Percentiles rank a stretch among this genome's conserved stretches.
Conservation (phyloP, 768 basidiomycete species). For the Nidula microcarpa region DNA sequence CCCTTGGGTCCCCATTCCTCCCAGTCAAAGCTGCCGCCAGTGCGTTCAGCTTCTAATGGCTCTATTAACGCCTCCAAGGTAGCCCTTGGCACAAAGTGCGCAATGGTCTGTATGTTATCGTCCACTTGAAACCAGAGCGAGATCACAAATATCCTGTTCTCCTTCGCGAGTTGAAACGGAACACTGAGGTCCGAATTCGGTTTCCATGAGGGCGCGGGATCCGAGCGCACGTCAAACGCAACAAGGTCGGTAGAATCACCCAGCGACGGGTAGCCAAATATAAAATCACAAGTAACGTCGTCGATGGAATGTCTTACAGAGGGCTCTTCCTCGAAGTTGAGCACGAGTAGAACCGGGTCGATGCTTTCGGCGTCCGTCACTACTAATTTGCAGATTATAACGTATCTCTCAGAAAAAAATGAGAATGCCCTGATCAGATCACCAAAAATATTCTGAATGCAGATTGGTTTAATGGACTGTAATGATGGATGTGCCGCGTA, state of each 20-base stretch:
- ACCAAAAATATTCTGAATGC: conserved; percentile 19
- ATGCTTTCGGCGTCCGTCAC: conserved; percentile 13
- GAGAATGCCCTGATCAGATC: conserved; percentile 34
- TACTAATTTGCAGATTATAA: conserved; percentile 29
- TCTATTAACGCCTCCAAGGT: conserved; percentile 34
- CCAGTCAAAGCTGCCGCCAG: conserved; percentile 44
- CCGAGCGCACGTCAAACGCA: conserved; percentile 44
- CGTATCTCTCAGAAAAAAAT: conserved; percentile 35
- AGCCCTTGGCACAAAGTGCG: conserved; percentile 40
- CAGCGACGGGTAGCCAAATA: conserved; percentile 40
- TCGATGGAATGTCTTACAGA: conserved; percentile 21
- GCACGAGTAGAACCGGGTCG: conserved; percentile 26
- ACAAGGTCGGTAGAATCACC: conserved; percentile 17
- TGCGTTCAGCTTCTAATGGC: conserved; percentile 8
- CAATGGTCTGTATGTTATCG: conserved; percentile 20
- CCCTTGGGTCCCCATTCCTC: conserved; percentile 47
- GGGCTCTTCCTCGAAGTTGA: conserved; percentile 34
- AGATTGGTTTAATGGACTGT: conserved; percentile 1
- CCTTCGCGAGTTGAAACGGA: conserved; percentile 44
- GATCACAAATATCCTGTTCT: conserved; percentile 43
- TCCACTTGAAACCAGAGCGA: conserved; percentile 35
- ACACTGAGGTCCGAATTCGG: conserved; percentile 26
- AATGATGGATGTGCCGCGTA: neutral
- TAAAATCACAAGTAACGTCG: conserved; percentile 26
- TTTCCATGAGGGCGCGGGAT: conserved; percentile 47